Evolutionary conservation across 306 rosid species (phyloP).

Genomic region (Prunus mume): DNA sequence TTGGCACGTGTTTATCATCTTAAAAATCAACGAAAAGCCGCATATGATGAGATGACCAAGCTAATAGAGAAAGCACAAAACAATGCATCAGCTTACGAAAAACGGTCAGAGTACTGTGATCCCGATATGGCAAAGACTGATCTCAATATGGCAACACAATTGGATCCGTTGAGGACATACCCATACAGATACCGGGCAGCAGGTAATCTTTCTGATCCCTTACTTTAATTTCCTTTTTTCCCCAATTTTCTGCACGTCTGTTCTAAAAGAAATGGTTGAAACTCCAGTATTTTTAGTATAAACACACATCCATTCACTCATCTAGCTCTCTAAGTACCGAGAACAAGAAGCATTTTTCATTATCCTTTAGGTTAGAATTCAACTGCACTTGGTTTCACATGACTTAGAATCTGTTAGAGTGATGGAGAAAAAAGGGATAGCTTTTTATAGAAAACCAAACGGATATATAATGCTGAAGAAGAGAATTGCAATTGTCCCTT

Average conservation of each 20-base stretch:
- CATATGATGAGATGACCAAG: slow-evolving; percentile 80
- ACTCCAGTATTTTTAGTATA: not conserved
- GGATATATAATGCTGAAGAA: not conserved
- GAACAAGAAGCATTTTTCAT: not conserved
- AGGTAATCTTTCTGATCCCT: slow-evolving; percentile 40
- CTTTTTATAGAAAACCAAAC: not conserved
- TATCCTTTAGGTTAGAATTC: not conserved
- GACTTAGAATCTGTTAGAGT: not conserved
- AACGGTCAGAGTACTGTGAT: slow-evolving; percentile 77
- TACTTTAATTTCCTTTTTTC: no score
- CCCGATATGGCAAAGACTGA: slow-evolving; percentile 71
- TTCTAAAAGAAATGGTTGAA: not conserved
- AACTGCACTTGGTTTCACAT: not conserved
- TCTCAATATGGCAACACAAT: slow-evolving; percentile 60
- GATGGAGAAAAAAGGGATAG: not conserved
- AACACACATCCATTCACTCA: not conserved
- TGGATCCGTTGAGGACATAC: slow-evolving; percentile 78
- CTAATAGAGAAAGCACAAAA: slow-evolving; percentile 66
- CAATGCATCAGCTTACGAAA: slow-evolving; percentile 82
- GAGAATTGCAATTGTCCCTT: not conserved
- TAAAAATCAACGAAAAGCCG: slow-evolving; percentile 61
- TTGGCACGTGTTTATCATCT: slow-evolving; percentile 75
- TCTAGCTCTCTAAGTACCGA: not conserved
- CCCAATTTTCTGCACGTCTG: not conserved
- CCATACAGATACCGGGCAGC: slow-evolving; percentile 92